Percentiles rank a stretch among this genome's conserved stretches.
Evolutionary conservation across 345 rosid genomes (phyloP).

Genomic region (Ceriops decandra): DNA sequence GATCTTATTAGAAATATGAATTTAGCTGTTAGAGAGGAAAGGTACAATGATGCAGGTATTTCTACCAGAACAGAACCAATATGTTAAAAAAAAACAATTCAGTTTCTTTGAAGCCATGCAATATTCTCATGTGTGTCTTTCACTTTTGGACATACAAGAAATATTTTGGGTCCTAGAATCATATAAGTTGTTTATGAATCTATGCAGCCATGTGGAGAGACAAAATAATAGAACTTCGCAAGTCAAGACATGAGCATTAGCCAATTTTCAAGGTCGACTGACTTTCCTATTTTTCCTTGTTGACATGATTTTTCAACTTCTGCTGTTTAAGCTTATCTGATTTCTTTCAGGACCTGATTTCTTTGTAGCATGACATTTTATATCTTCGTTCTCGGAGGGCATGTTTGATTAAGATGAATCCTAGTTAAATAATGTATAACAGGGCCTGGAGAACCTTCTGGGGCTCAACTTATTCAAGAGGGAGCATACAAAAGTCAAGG

Average conservation of each 20-base stretch:
- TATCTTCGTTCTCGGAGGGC: neutral
- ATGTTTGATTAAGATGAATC: too few relatives aligned
- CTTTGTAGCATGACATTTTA: neutral
- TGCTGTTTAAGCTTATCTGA: neutral
- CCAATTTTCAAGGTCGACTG: slow-evolving; percentile 10
- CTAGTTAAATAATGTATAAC: neutral
- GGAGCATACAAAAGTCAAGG: neutral
- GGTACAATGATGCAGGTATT: slow-evolving; percentile 85
- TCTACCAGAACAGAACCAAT: neutral
- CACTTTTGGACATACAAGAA: neutral
- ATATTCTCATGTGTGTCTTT: neutral
- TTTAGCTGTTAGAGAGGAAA: slow-evolving; percentile 72
- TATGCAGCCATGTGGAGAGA: slow-evolving; percentile 74
- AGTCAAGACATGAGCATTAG: slow-evolving; percentile 34
- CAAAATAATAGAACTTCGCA: slow-evolving; percentile 58
- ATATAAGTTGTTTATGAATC: slow-evolving; percentile 9
- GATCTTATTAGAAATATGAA: slow-evolving; percentile 56
- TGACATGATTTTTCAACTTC: neutral
- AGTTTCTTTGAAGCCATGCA: neutral
- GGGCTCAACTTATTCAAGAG: neutral
- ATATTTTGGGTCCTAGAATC: neutral
- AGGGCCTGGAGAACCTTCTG: neutral
- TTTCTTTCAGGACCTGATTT: neutral
- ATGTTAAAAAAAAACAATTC: neutral
- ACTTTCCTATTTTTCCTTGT: neutral